Percentiles rank a stretch among this genome's conserved stretches.
phyloP scores from a whole-genome alignment of 2,329 filamentous ascomycete genomes.

The Arthrobotrys megalospora region DNA sequence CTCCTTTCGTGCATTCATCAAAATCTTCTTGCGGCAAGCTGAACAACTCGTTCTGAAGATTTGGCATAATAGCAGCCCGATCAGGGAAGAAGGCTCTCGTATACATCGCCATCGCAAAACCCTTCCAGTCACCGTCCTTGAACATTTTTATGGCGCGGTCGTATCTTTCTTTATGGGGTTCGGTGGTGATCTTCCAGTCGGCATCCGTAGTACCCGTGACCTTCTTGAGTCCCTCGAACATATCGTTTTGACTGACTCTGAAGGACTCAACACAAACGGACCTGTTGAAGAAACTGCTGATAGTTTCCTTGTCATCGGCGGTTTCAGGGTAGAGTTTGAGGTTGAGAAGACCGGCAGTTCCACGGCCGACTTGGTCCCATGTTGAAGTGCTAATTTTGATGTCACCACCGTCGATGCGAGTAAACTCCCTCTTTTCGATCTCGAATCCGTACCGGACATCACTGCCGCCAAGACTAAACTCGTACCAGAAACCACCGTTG shows the following conservation, averaged over 20 bases:
- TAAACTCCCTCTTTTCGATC: conserved; percentile 67
- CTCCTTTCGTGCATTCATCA: conserved; percentile 72
- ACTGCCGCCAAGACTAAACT: conserved; percentile 69
- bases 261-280: conserved; percentile 73
- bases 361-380: conserved; percentile 73
- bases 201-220: conserved; percentile 73
- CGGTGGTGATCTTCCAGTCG: conserved; percentile 75
- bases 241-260: conserved; percentile 75
- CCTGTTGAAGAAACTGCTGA: conserved; percentile 71
- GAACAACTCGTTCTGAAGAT: conserved; percentile 72
- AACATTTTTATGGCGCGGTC: conserved; percentile 68
- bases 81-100: conserved; percentile 72
- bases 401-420: conserved; percentile 72
- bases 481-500: conserved; percentile 72
- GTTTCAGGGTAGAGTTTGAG: conserved; percentile 67
- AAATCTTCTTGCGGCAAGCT: conserved; percentile 74
- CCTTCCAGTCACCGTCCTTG: conserved; percentile 67
- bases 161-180: conserved; percentile 70
- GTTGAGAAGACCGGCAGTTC: conserved; percentile 71
- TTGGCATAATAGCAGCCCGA: conserved; percentile 68
- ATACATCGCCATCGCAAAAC: conserved; percentile 73
- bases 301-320: conserved; percentile 66
- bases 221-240: conserved; percentile 75
- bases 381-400: conserved; percentile 74
- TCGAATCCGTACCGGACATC: conserved; percentile 70